Percentiles rank a stretch among this genome's conserved stretches.
Evolutionary conservation across 2,329 filamentous ascomycete genomes (phyloP).

Genomic region (Colletotrichum tabaci): DNA sequence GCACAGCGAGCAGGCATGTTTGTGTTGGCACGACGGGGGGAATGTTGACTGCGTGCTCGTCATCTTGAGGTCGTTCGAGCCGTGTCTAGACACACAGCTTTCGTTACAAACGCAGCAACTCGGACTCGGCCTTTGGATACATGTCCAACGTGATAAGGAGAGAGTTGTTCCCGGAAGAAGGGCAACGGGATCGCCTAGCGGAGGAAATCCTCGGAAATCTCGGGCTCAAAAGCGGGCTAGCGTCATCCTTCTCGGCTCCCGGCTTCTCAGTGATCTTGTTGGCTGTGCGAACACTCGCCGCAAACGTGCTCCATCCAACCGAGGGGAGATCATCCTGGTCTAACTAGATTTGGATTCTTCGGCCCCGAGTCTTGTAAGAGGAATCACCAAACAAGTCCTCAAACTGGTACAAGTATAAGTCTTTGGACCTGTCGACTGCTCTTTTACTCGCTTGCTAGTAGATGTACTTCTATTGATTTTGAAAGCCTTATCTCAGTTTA

Average conservation of each 20-base stretch:
- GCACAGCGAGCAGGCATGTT: conserved; percentile 53
- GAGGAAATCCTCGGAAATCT: not conserved
- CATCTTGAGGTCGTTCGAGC: not conserved
- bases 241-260: not conserved
- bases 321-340: not conserved
- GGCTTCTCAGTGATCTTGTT: not conserved
- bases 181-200: not conserved
- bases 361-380: not conserved
- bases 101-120: not conserved
- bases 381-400: no score
- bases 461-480: no score
- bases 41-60: not conserved
- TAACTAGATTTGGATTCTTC: not conserved
- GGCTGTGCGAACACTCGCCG: not conserved
- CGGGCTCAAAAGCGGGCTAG: not conserved
- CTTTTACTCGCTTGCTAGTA: no score
- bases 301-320: not conserved
- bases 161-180: not conserved
- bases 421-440: not conserved
- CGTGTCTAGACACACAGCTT: no score
- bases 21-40: conserved; percentile 14
- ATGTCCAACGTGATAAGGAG: not conserved
- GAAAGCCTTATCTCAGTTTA: no score
- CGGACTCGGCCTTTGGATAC: not conserved
- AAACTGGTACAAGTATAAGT: no score